phyloP scores from a whole-genome alignment of 768 basidiomycete species.

The Agrocybe praecox region DNA sequence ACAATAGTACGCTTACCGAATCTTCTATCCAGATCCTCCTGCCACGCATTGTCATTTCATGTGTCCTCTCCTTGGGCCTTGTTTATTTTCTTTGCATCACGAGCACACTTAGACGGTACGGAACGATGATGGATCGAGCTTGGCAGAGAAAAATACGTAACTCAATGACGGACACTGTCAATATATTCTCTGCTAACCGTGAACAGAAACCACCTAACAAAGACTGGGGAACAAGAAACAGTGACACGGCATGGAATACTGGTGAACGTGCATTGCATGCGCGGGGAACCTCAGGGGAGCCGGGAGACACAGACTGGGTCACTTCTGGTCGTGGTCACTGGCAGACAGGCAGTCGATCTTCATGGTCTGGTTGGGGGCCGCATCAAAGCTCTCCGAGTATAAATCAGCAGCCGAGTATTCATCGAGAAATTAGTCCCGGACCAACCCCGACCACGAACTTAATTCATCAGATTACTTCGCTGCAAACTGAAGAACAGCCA shows the following conservation, averaged over 20 bases:
- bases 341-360: too few species aligned
- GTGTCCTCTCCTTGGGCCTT: conserved; percentile 50
- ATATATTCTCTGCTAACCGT: too few species aligned
- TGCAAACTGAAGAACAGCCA: too few species aligned
- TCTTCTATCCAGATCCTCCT: conserved; percentile 19
- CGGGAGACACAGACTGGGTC: too few species aligned
- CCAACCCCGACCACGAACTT: neutral
- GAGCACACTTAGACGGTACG: conserved; percentile 21
- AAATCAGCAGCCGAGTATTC: too few species aligned
- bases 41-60: conserved; percentile 48
- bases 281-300: too few species aligned
- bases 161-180: neutral
- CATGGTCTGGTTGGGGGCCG: too few species aligned
- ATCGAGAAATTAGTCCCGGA: too few species aligned
- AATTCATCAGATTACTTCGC: neutral
- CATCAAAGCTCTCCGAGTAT: too few species aligned
- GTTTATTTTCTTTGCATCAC: conserved; percentile 27
- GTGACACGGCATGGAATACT: too few species aligned
- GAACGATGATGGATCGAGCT: conserved; percentile 22
- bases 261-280: too few species aligned
- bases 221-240: neutral
- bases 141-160: conserved; percentile 19
- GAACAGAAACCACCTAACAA: neutral
- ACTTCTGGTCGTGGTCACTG: too few species aligned
- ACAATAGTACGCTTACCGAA: conserved; percentile 28